Base-by-base conservation (phyloP, 2,329 filamentous ascomycete species). In the Ophiognomonia clavigignenti-juglandacearum region DNA sequence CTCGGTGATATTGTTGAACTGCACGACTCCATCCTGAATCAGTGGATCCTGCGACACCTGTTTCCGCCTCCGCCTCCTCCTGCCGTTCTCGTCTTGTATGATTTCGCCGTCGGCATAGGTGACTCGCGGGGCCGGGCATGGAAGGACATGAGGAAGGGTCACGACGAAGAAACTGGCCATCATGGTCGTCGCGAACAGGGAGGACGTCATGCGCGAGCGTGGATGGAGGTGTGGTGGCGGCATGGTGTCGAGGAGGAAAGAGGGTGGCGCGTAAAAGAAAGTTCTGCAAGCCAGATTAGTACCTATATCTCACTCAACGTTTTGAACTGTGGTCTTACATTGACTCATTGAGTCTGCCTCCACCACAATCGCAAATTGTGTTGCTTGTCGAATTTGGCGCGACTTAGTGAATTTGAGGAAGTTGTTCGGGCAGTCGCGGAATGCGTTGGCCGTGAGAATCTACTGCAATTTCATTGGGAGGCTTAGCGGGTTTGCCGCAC, bases 101-200 rank as follows among this genome's bases (percentile, higher is more conserved):
- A 72, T 63, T 54, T 74, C 71, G 20, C 83, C 83, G 64, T 96
- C 91, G 57, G 88, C 86, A 58, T 86, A 85, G 27, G 83, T 80
- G 26, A 80, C 73, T 54, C 87, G 78, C 2, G 88, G 88, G 38
- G 89, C 88, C 1, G 93, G 93, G 63, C 93, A 98, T 2, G 93
- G 93, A 16, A 98, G 79, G 24, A 95, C 63, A 65, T 98, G 93
- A 19, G 93, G 93, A 37, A 96, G 74, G 24, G 82, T 88, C 44
- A 98, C 93, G 53, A 98, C 91, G 54, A 96, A 78, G 66, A 98
- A 96, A 57, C 87, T 93, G 26, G 90, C 83, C 53, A 88, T 77
- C 45, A 97, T 79, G 1, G 92, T 97, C n/a, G 86, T 88, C 42
- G 89, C 90, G 72, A 98, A 98, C 51, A 98, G 84, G 38, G 90